Conservation (phyloP, 495 filamentous ascomycete species). For the Parachaetomium inaequale region DNA sequence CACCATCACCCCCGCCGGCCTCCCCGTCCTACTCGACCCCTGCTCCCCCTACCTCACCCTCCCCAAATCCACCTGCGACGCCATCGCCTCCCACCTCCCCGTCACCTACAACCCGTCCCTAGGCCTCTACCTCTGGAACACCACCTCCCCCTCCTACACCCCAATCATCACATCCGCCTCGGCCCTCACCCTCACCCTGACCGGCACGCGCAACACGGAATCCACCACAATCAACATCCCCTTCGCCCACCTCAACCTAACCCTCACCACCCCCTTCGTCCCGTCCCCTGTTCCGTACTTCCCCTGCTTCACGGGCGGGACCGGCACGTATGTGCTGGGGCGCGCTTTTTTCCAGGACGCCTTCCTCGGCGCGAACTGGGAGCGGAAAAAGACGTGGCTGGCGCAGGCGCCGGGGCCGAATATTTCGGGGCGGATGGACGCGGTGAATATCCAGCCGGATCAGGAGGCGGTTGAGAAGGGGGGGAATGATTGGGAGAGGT, state of each 20-base stretch:
- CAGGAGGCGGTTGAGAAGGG: neutral
- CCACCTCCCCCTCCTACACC: conserved; percentile 5
- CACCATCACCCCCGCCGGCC: neutral
- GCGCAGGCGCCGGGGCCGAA: conserved; percentile 10
- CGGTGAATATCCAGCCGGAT: neutral
- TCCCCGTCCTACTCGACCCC: conserved; percentile 4
- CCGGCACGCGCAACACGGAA: neutral
- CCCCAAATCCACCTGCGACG: conserved; percentile 5
- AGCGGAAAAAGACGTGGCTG: neutral
- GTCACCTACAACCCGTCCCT: conserved; percentile 1
- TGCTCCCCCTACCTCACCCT: conserved; percentile 12
- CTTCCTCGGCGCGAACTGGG: conserved; percentile 14
- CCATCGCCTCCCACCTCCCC: conserved; percentile 13
- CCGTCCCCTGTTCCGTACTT: neutral
- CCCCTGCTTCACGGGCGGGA: conserved; percentile 5
- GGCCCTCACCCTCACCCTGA: conserved; percentile 10
- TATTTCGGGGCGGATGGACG: neutral
- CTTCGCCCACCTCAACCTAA: conserved; percentile 15
- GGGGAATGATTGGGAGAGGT: neutral
- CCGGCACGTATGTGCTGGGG: neutral
- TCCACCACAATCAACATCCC: conserved; percentile 7
- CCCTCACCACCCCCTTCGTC: neutral
- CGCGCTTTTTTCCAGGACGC: conserved; percentile 12
- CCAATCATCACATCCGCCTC: too few relatives aligned
- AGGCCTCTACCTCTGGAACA: conserved; percentile 13